Percentiles rank a stretch among this genome's conserved stretches.
Evolutionary conservation across 192 early-diverging fungal genomes (phyloP).

Genomic region (Backusella mclennaniae): DNA sequence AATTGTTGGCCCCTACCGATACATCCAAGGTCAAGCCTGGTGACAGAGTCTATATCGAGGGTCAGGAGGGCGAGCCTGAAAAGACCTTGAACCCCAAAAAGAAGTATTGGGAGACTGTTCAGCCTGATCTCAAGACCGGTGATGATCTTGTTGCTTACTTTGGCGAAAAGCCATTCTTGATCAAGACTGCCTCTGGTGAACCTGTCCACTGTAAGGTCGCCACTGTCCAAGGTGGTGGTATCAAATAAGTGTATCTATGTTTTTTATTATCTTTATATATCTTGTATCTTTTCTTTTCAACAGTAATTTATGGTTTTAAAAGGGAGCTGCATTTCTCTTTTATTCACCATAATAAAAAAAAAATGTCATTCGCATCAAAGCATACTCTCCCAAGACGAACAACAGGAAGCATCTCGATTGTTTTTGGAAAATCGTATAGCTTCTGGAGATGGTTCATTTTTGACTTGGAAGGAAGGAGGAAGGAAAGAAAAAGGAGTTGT

Average conservation of each 20-base stretch:
- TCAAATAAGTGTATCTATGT: constrained; percentile 55
- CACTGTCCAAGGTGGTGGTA: constrained; percentile 63
- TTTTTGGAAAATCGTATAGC: neutral
- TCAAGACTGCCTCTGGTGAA: constrained; percentile 47
- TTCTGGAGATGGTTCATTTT: no score
- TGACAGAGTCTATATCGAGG: constrained; percentile 89
- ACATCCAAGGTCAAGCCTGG: constrained; percentile 85
- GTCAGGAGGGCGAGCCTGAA: constrained; percentile 86
- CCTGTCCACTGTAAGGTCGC: constrained; percentile 54
- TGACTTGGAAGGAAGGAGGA: neutral
- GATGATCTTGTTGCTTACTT: constrained; percentile 65
- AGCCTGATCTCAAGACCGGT: constrained; percentile 80
- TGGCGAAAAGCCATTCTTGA: constrained; percentile 43
- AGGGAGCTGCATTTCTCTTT: neutral
- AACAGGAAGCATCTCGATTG: neutral
- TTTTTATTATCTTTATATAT: neutral
- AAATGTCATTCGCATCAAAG: neutral
- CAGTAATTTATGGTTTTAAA: neutral
- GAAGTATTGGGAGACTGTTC: constrained; percentile 97
- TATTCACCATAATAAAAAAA: neutral
- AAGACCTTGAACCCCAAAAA: constrained; percentile 95
- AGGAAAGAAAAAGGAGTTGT: neutral
- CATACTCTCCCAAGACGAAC: neutral
- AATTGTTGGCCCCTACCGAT: constrained; percentile 79
- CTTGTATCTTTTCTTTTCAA: neutral